These are phyloP conservation scores for Boletus fagicola DNA, from an alignment of 768 basidiomycete genomes.

Conservation along the genomic window DNA sequence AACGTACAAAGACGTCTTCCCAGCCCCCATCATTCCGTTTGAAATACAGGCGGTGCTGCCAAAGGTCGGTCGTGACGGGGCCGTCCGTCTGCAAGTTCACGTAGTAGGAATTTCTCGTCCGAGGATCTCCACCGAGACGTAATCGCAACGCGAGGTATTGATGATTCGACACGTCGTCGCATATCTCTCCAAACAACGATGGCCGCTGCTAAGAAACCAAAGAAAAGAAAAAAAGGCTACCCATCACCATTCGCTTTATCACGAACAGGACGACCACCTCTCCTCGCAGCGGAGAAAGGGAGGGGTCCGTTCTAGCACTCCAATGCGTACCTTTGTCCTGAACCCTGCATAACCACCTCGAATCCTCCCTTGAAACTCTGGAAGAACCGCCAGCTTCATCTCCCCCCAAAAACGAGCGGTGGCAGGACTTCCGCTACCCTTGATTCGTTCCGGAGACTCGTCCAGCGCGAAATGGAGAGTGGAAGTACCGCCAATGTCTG, in stretches of 20 bases:
- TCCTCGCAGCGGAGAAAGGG: background rate
- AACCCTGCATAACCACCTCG: slow-evolving; percentile 91
- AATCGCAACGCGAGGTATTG: slow-evolving; percentile 79
- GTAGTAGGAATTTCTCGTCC: slow-evolving; percentile 82
- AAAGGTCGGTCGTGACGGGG: slow-evolving; percentile 78
- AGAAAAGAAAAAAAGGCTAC: background rate
- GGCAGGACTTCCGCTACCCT: slow-evolving; percentile 45
- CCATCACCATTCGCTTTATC: background rate
- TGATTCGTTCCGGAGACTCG: slow-evolving; percentile 45
- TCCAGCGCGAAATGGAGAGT: slow-evolving; percentile 76
- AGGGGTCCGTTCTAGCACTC: background rate
- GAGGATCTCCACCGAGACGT: slow-evolving; percentile 71
- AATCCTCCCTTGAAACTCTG: slow-evolving; percentile 64
- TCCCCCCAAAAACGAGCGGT: slow-evolving; percentile 79
- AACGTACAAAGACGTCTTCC: slow-evolving; percentile 81
- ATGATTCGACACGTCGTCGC: slow-evolving; percentile 81
- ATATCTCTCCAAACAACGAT: slow-evolving; percentile 83
- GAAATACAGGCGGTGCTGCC: slow-evolving; percentile 92
- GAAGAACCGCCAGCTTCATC: slow-evolving; percentile 67
- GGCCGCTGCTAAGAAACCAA: slow-evolving; percentile 53
- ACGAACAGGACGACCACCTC: background rate
- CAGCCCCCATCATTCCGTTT: slow-evolving; percentile 61
- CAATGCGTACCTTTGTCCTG: slow-evolving; percentile 66
- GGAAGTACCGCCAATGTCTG: slow-evolving; percentile 83
- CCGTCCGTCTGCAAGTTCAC: slow-evolving; percentile 93